Evolutionary conservation across 495 filamentous ascomycete genomes (phyloP), one percentile per base, ranked within the genome.

Genomic region (Aspergillus coremiiformis): DNA sequence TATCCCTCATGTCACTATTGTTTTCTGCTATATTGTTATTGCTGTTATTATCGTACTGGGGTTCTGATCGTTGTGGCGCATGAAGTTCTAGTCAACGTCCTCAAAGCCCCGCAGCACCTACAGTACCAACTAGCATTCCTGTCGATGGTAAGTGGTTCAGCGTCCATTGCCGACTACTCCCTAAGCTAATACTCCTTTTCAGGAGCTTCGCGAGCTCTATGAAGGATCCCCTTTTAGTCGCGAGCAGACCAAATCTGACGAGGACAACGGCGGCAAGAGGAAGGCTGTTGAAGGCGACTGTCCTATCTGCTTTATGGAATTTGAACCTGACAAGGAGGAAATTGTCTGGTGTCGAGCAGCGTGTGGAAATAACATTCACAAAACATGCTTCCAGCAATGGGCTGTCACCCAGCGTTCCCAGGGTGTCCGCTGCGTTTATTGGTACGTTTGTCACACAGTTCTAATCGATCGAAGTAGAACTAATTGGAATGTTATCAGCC

Each of bases 361-460:
- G 0, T 93, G 88, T 58, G 87, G 86, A 1, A 87, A 90, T 63
- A 91, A 93, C 55, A 74, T 91, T 10, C 88, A 93, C 64, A 78
- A 76, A 54, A 65, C 68, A 3, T 91, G 87, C 53, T 89, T 91
- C 57, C 69, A 84, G 53, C 76, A 80, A 61, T 90, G 87, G 87
- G 79, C 78, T 8, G 62, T 67, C 3, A 82, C 78, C 4, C 80
- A 84, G 53, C 64, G 63, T 0, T 56, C 62, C 22, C 65, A 66
- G 24, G 71, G 76, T 9, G 80, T 88, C 15, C 79, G 79, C 15
- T 91, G 87, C 56, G 82, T 85, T 14, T 82, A 81, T 59, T 85
- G 82, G 75, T 78, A 61, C 46, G 70, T 63, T 5, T 39, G 22
- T 20, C 42, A 5, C 32, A 35, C 43, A 2, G 17, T n/a, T n/a